Base-by-base conservation (phyloP, 352 stramenopile genomes). In the Phytopythium sindhum region DNA sequence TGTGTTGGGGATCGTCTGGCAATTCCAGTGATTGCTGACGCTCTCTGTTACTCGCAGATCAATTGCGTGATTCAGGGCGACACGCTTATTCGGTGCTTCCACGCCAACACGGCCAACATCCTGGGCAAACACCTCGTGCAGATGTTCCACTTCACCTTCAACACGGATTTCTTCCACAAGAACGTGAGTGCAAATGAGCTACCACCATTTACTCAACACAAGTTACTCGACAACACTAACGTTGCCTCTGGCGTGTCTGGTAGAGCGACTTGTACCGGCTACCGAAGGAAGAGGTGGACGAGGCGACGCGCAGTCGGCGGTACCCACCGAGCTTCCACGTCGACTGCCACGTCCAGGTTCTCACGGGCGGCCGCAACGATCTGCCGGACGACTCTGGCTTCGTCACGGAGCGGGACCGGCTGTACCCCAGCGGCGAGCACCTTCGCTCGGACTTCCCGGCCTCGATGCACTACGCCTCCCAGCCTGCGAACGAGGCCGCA, bases 141-240 rank as follows among this genome's bases (percentile, higher is more conserved):
- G 61, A 90, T 94, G 78, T 93, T 92, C 67, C 86, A 94, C 72
- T 85, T 94, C 50, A 91, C 81, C 15, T 90, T 94, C 60, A 86
- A 92, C 63, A 94, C 86, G 2, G 84, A 91, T 53, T 92, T 93
- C 63, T 81, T 91, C 51, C 82, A 83, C 57, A 84, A 86, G 53
- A 70, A 84, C 45, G 82, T 91, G 74, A 61, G 76, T 78, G 11
- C 9, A 26, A 23, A 19, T 14, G 44, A 10, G 59, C 39, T 35
- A 56, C n/a, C 28, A 37, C 17, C 42, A n/a, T 2, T 26, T 31
- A n/a, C 42, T 23, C 19, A 17, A 26, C 29, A 28, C 39, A 12
- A 1, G 19, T 39, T 41, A n/a, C 55, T 23, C 8, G 21, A 28
- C n/a, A 28, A 2, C n/a, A 15, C 42, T 33, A 5, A 55, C 29